phyloP scores from a whole-genome alignment of 148 eudicot genomes.

The Simmondsia chinensis region DNA sequence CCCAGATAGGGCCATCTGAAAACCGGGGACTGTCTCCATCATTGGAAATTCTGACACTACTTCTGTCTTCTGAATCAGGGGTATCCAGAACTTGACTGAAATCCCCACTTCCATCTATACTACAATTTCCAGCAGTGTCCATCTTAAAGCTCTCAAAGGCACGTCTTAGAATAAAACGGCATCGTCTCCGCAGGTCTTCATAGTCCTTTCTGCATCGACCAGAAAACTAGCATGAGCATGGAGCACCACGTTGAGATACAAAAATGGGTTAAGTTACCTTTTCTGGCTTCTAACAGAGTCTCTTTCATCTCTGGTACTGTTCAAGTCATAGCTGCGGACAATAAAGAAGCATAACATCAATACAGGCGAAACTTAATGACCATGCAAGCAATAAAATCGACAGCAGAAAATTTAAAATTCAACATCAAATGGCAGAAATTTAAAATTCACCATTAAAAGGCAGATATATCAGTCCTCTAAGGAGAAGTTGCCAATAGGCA shows the following conservation, averaged over 20 bases:
- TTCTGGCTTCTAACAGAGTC: slow-evolving; percentile 18
- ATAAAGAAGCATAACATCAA: not conserved
- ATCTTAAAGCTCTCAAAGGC: slow-evolving; percentile 6
- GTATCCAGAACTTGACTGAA: slow-evolving; percentile 22
- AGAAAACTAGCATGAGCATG: not conserved
- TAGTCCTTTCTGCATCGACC: slow-evolving; percentile 30
- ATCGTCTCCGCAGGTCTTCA: slow-evolving; percentile 25
- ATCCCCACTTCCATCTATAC: slow-evolving; percentile 11
- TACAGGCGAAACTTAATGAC: not conserved
- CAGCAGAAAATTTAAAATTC: too few relatives aligned
- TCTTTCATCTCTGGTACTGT: slow-evolving; percentile 42
- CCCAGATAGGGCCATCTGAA: slow-evolving; percentile 16
- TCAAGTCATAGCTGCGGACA: slow-evolving; percentile 43
- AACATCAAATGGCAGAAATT: too few relatives aligned
- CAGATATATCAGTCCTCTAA: too few relatives aligned
- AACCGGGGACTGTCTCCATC: slow-evolving; percentile 9
- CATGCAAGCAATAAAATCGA: too few relatives aligned
- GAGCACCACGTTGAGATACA: not conserved
- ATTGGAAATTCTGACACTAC: slow-evolving; percentile 19
- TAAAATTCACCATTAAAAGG: too few relatives aligned
- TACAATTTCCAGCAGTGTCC: slow-evolving; percentile 14
- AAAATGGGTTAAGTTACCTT: slow-evolving; percentile 20
- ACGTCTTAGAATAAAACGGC: slow-evolving; percentile 15
- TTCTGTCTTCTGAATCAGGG: slow-evolving; percentile 24
- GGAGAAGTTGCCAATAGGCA: too few relatives aligned